Evolutionary conservation across 2,329 filamentous ascomycete genomes (phyloP), one percentile per base, ranked within the genome.

Genomic region (Calonectria fujianensis): DNA sequence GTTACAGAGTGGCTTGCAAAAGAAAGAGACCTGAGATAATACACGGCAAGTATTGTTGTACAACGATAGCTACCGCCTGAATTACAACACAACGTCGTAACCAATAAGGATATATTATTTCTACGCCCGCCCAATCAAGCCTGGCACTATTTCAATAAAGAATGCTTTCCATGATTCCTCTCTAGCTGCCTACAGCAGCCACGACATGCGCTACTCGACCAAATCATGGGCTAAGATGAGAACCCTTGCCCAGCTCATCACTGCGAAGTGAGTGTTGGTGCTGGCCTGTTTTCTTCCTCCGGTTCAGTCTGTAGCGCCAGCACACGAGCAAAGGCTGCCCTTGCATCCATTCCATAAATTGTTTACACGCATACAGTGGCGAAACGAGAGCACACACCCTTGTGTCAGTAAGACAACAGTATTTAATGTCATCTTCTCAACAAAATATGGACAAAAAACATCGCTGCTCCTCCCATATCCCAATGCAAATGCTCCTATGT

Each of bases 401-500:
- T n/a, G 41, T n/a, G 20, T 48, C 41, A 48, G 20, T 20, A 48
- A 48, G 20, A 14, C 16, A 11, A 14, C 16, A 11, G 41, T 48
- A n/a, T 20, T n/a, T 3, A n/a, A n/a, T 11, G 20, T 48, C 24
- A 48, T 24, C 45, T 24, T 48, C 45, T 61, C 65, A 59, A 70
- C 57, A 63, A 70, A 37, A 63, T 35, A 71, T 41, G 37, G 45
- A 73, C 50, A 50, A 48, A 72, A 78, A 73, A 73, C 76, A 77
- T 66, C 74, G 77, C 79, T 78, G 64, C 67, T 66, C 74, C 70
- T 75, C 69, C 75, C 75, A 16, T 74, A 48, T 73, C 54, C 76
- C 61, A 76, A 81, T 81, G 74, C 76, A 76, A 75, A 81, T 81
- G 75, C 79, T 78, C 74, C 54, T 65, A 59, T 71, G 64, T n/a